phyloP scores from a whole-genome alignment of 2,329 filamentous ascomycete species.

The Stagonosporopsis chrysanthemi region DNA sequence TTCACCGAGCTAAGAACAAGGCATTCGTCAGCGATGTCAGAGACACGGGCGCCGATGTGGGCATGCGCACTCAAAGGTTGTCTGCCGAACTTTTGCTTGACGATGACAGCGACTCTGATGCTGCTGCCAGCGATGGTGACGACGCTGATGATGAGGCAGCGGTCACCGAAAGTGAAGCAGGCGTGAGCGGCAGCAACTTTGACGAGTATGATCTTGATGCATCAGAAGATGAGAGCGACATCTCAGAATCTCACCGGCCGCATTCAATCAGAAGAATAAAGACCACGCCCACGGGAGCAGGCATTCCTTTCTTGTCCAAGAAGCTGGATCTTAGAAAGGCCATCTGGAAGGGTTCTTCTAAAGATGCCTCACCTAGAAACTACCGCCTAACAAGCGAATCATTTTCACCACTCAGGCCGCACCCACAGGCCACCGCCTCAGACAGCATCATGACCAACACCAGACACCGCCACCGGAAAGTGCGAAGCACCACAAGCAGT shows the following conservation, averaged over 20 bases:
- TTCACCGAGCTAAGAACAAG: conserved; percentile 65
- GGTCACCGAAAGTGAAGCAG: conserved; percentile 40
- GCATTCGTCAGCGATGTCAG: conserved; percentile 57
- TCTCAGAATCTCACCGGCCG: conserved; percentile 9
- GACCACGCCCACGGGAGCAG: conserved; percentile 28
- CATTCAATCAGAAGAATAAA: conserved; percentile 29
- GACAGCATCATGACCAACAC: conserved; percentile 36
- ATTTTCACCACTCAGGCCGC: conserved; percentile 36
- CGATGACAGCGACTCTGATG: conserved; percentile 33
- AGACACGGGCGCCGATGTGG: conserved; percentile 69
- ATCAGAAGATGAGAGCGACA: conserved; percentile 38
- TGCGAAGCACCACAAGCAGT: conserved; percentile 27
- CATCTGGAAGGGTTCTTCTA: conserved; percentile 34
- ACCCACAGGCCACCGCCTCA: conserved; percentile 35
- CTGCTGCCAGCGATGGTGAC: conserved; percentile 45
- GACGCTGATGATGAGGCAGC: conserved; percentile 41
- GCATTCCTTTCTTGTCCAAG: conserved; percentile 36
- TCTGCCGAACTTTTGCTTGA: conserved; percentile 64
- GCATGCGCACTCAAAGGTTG: conserved; percentile 78
- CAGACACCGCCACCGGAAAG: conserved; percentile 5
- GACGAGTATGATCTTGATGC: conserved; percentile 48
- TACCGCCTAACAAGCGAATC: conserved; percentile 28
- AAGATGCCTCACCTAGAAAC: conserved; percentile 21
- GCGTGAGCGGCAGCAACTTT: conserved; percentile 42
- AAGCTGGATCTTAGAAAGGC: conserved; percentile 40